Evolutionary conservation across 2,329 filamentous ascomycete species (phyloP), one percentile per base, ranked within the genome.

Genomic region (Penicillium hesseltinei): DNA sequence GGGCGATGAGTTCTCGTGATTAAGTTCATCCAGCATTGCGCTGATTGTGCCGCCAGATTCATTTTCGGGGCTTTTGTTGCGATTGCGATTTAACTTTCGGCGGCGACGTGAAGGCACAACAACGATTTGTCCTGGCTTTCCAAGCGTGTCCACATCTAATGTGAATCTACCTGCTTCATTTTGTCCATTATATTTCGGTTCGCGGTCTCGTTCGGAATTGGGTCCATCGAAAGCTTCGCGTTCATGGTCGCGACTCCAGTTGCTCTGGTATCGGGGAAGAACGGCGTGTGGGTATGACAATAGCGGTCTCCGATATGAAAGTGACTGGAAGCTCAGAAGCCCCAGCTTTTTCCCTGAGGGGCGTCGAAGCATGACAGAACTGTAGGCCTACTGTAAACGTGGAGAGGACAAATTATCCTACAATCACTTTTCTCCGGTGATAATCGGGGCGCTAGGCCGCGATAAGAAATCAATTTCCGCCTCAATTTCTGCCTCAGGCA

Each of bases 121-220:
- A 27, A 77, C 60, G 6, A 77, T 69, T 49, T 76, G 67, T 3
- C 69, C 73, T 1, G 73, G 74, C 48, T 72, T 66, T 29, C 75
- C 75, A 9, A 77, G 60, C 1, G 71, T 58, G 38, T 71, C 62
- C 29, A 75, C 69, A 35, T 67, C 68, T 9, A 77, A 68, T 8
- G 66, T 44, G 4, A 70, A 62, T 48, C 48, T 66, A 35, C 54
- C 56, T 23, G 47, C 38, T 52, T 35, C 31, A 46, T 9, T 27
- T 25, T 57, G 45, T 21, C 36, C n/a, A 29, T 46, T 57, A 43
- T 46, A 9, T 45, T 33, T 54, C n/a, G 27, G 33, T 11, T 48
- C 54, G 15, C 42, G 52, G 19, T 33, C 51, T 31, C 42, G 29
- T 55, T 58, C 57, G 38, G 36, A 38, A 43, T 56, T 39, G 54